phyloP scores from a whole-genome alignment of 768 basidiomycete genomes.

The Paxillus rubicundulus region DNA sequence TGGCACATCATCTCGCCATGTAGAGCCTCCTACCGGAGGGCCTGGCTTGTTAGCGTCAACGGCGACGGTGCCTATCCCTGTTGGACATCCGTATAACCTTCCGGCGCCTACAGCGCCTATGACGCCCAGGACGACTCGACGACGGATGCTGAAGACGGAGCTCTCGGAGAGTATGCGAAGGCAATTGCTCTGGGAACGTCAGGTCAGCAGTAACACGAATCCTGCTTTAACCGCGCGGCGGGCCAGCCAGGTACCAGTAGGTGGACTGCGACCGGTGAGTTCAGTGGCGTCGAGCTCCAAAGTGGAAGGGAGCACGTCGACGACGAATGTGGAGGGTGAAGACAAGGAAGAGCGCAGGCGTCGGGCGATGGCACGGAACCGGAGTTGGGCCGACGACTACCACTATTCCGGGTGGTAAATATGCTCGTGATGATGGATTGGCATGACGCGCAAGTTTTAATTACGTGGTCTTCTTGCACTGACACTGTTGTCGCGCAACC shows the following conservation, averaged over 20 bases:
- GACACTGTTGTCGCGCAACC: constrained; percentile 14
- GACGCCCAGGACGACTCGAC: constrained; percentile 82
- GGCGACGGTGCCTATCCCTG: constrained; percentile 53
- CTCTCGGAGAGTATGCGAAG: constrained; percentile 80
- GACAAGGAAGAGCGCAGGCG: constrained; percentile 42
- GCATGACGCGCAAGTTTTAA: constrained; percentile 20
- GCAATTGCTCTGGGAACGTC: constrained; percentile 79
- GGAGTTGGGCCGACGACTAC: constrained; percentile 68
- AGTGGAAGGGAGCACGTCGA: constrained; percentile 14
- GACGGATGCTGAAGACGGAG: constrained; percentile 82
- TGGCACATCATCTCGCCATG: constrained; percentile 25
- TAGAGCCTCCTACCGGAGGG: constrained; percentile 16
- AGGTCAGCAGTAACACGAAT: constrained; percentile 53
- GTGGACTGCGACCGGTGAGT: constrained; percentile 35
- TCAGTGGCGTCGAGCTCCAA: constrained; percentile 26
- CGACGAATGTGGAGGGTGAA: constrained; percentile 22
- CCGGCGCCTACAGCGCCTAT: constrained; percentile 64
- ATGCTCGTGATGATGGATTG: constrained; percentile 2
- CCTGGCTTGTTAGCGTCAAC: constrained; percentile 27
- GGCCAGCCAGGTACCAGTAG: constrained; percentile 25
- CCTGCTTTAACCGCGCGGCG: constrained; percentile 37
- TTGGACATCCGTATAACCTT: constrained; percentile 70
- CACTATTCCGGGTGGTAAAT: constrained; percentile 63
- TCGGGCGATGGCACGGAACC: constrained; percentile 55
- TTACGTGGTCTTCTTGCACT: constrained; percentile 22